Conservation (phyloP, 192 early-diverging fungal species). For the Rhizoclosmatium globosum region DNA sequence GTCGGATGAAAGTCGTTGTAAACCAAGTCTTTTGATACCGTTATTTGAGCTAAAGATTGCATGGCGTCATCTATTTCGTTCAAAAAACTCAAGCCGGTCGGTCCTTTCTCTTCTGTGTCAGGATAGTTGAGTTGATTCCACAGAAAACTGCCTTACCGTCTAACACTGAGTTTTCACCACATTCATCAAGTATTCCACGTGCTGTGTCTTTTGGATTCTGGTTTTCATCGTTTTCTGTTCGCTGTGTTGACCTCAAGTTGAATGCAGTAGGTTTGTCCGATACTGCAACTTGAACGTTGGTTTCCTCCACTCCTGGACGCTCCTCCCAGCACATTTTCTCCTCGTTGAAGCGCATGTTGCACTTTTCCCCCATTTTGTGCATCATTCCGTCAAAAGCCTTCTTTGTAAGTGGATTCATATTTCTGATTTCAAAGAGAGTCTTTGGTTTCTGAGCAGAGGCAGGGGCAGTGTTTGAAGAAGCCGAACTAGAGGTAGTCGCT, state of each 20-base stretch:
- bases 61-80: neutral
- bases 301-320: neutral
- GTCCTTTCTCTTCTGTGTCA: neutral
- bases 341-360: constrained; percentile 41
- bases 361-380: constrained; percentile 38
- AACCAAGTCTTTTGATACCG: neutral
- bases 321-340: constrained; percentile 45
- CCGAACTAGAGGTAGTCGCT: neutral
- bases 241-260: too few species aligned
- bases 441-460: neutral
- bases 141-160: too few species aligned
- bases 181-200: too few species aligned
- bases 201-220: too few species aligned
- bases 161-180: neutral
- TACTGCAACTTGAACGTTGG: too few species aligned
- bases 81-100: neutral
- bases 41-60: neutral
- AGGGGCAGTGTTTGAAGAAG: neutral
- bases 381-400: constrained; percentile 30
- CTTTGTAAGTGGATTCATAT: constrained; percentile 14
- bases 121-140: too few species aligned
- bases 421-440: constrained; percentile 16
- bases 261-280: too few species aligned
- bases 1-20: neutral
- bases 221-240: too few species aligned